A percentile compares a stretch with the other conserved stretches of the same genome.
phyloP scores from a whole-genome alignment of 768 basidiomycete species.

The Asterophora parasitica region DNA sequence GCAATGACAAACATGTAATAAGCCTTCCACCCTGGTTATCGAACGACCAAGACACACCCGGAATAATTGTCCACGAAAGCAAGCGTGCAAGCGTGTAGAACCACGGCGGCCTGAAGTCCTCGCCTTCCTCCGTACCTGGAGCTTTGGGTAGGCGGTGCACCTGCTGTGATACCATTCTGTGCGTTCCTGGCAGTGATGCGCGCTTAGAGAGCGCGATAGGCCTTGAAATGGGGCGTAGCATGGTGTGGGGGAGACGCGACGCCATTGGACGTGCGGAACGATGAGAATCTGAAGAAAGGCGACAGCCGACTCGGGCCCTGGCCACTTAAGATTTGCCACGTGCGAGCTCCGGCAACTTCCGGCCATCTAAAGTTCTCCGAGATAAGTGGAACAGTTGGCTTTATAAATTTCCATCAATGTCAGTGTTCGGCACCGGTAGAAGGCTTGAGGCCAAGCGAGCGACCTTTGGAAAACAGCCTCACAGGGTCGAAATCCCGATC shows the following conservation, averaged over 20 bases:
- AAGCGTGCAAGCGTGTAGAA: slow-evolving; percentile 49
- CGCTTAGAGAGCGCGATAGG: not conserved
- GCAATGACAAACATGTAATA: too few species aligned
- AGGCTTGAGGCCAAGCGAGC: too few species aligned
- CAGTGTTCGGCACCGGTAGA: too few species aligned
- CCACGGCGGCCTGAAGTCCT: slow-evolving; percentile 59
- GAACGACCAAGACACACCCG: slow-evolving; percentile 40
- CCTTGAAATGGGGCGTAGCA: not conserved
- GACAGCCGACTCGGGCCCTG: too few species aligned
- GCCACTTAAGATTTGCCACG: too few species aligned
- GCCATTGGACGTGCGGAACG: not conserved
- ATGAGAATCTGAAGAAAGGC: too few species aligned
- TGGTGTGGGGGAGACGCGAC: slow-evolving; percentile 4
- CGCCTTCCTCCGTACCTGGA: slow-evolving; percentile 14
- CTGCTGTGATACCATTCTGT: slow-evolving; percentile 13
- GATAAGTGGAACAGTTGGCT: too few species aligned
- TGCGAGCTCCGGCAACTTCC: too few species aligned
- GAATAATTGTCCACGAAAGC: slow-evolving; percentile 51
- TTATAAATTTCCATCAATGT: too few species aligned
- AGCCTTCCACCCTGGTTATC: not conserved
- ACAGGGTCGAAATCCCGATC: too few species aligned
- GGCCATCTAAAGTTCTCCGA: too few species aligned
- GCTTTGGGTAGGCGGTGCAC: slow-evolving; percentile 12
- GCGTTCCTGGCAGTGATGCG: slow-evolving; percentile 2
- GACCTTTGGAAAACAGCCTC: too few species aligned